Evolutionary conservation across 1,284 basidiomycete species (phyloP), one percentile per base, ranked within the genome.

Genomic region (Tilletia setariae): DNA sequence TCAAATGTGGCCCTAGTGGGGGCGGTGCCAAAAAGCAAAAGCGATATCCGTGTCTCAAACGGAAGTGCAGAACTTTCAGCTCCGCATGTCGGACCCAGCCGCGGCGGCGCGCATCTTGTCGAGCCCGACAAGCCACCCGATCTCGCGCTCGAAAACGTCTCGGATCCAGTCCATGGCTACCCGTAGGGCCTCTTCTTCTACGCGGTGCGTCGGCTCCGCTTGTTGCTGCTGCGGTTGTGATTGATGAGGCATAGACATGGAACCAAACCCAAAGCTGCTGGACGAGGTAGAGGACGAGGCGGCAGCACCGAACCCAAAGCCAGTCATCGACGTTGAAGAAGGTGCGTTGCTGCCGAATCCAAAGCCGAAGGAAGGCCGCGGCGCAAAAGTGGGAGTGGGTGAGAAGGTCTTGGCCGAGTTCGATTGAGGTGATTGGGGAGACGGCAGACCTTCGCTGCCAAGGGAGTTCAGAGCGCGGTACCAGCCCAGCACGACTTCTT

Each of bases 401-500:
- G 35, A 40, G 4, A 40, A 11, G 6, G 35, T 40, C 11, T 11
- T 40, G 35, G 35, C 11, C 11, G 35, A 6, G 35, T 40, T 40
- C 35, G 35, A 6, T 40, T 4, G 35, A 4, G 35, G 35, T 59
- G 40, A 8, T 62, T 68, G 7, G 19, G 19, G 4, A 6, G 46
- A 21, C n/a, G 2, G 32, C 6, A 19, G 21, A 30, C 40, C 40
- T 25, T 49, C 13, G 23, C 46, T 15, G 11, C 28, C 62, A 15
- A 74, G 64, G 42, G 69, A 63, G 16, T 75, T 74, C 19, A 81
- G 59, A 0, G 66, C 70, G 11, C 76, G 69, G 7, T 71, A 71
- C 79, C 79, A 81, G 11, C 69, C 64, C 2, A 75, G 56, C 23
- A 81, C 76, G 2, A 76, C 67, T 25, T 81, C 79, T 51, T 76